A percentile compares a stretch with the other conserved stretches of the same genome.
Evolutionary conservation across 441 rosid genomes (phyloP).

Genomic region (Mallotus japonicus): DNA sequence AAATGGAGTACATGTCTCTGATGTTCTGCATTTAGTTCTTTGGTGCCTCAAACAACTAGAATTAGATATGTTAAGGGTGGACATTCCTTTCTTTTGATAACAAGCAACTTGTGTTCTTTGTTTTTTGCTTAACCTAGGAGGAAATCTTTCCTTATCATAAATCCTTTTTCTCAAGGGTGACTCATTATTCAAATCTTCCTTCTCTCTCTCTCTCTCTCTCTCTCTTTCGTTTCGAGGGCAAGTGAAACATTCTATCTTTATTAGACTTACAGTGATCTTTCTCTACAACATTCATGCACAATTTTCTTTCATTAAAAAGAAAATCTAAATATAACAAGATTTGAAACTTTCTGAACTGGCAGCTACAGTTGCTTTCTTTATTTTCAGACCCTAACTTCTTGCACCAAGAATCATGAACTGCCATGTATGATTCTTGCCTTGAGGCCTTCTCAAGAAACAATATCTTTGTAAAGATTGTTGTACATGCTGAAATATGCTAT

Average conservation of each 20-base stretch:
- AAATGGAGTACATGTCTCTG: slow-evolving; percentile 2
- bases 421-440: neutral
- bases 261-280: neutral
- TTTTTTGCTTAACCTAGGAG: neutral
- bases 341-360: neutral
- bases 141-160: neutral
- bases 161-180: too few species aligned
- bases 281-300: neutral
- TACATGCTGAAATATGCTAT: neutral
- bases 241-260: too few species aligned
- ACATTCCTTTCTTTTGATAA: neutral
- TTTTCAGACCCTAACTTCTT: neutral
- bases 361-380: neutral
- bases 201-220: too few species aligned
- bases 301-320: too few species aligned
- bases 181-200: too few species aligned
- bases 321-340: neutral
- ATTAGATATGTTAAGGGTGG: neutral
- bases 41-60: neutral
- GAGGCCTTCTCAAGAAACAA: neutral
- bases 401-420: neutral
- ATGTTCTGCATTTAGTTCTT: slow-evolving; percentile 1
- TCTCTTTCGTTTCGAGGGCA: too few species aligned
- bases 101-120: neutral
- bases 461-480: neutral